phyloP scores from a whole-genome alignment of 2,329 filamentous ascomycete genomes.

The Aureobasidium sp. region DNA sequence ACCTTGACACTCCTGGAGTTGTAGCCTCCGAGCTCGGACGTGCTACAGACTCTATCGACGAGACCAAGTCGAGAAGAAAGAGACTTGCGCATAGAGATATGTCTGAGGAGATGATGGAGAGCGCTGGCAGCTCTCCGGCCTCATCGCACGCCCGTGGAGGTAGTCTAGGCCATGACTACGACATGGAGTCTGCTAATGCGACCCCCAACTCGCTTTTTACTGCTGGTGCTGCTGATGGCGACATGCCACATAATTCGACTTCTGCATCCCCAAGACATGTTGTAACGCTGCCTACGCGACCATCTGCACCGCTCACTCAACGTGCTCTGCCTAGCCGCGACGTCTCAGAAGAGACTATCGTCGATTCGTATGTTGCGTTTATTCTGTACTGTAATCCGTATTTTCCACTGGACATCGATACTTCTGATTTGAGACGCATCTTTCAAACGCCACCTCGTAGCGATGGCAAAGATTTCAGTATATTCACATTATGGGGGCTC shows the following conservation, averaged over 20 bases:
- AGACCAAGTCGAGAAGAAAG: background rate
- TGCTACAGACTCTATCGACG: background rate
- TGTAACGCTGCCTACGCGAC: background rate
- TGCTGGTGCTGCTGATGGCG: background rate
- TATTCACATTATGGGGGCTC: conserved; percentile 66
- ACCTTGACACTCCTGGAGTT: background rate
- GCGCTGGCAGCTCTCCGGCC: conserved; percentile 6
- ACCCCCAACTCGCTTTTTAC: conserved; percentile 5
- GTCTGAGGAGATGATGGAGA: background rate
- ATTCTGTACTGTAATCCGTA: conserved; percentile 87
- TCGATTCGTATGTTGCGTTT: conserved; percentile 75
- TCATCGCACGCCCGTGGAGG: background rate
- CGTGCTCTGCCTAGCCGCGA: conserved; percentile 53
- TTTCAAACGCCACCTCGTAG: conserved; percentile 78
- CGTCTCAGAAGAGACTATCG: conserved; percentile 62
- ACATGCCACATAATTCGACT: background rate
- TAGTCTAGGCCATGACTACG: background rate
- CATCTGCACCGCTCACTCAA: background rate
- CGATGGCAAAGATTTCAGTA: conserved; percentile 77
- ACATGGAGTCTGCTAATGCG: background rate
- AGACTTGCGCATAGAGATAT: background rate
- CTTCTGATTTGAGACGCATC: conserved; percentile 59
- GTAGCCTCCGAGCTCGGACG: background rate
- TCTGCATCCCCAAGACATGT: conserved; percentile 2
- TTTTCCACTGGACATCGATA: conserved; percentile 61